These are phyloP conservation scores for Peribolospora baueri DNA, from an alignment of 768 basidiomycete species.

Conservation along the genomic window DNA sequence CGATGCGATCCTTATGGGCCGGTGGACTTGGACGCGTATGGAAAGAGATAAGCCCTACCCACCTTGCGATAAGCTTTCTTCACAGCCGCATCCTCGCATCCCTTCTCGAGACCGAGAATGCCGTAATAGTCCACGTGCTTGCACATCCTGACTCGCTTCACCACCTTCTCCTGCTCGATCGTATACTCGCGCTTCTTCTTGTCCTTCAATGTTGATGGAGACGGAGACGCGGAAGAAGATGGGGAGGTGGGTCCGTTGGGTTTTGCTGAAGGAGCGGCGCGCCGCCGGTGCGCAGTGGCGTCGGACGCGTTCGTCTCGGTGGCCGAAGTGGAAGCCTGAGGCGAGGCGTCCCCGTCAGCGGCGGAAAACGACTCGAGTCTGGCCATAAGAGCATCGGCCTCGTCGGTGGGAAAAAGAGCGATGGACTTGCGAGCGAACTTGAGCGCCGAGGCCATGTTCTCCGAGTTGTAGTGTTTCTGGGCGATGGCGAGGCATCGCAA, in stretches of 20 bases:
- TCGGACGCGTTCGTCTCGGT: constrained; percentile 26
- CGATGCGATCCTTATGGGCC: too few species aligned
- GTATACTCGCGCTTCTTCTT: constrained; percentile 32
- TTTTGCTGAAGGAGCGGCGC: constrained; percentile 15
- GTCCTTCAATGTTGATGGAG: neutral
- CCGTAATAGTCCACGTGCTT: constrained; percentile 81
- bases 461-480: constrained; percentile 42
- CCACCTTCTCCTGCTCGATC: constrained; percentile 51
- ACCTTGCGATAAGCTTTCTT: constrained; percentile 97
- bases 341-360: constrained; percentile 19
- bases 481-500: constrained; percentile 44
- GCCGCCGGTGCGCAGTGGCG: constrained; percentile 15
- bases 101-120: constrained; percentile 53
- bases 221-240: neutral
- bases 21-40: too few species aligned
- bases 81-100: constrained; percentile 57
- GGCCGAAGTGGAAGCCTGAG: constrained; percentile 26
- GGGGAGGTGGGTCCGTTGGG: constrained; percentile 4
- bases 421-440: constrained; percentile 79
- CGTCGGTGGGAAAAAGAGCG: constrained; percentile 50
- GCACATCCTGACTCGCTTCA: constrained; percentile 63
- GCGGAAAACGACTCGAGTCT: constrained; percentile 33
- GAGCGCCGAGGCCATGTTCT: constrained; percentile 50
- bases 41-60: constrained; percentile 3
- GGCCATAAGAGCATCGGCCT: constrained; percentile 42